phyloP scores from a whole-genome alignment of 495 filamentous ascomycete species.

The Letharia lupina region DNA sequence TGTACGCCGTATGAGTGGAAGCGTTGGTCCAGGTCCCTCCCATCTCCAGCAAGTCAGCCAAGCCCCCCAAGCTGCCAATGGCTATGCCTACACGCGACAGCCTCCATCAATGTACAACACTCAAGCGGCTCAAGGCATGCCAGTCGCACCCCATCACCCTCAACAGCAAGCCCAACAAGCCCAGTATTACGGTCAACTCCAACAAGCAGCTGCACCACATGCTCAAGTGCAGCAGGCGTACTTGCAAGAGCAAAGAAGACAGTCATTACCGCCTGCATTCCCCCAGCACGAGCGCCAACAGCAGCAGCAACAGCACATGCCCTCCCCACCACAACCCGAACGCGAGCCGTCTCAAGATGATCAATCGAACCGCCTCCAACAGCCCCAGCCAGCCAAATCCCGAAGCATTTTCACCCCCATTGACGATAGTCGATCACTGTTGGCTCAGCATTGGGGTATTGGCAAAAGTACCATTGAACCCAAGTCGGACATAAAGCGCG shows the following conservation, averaged over 20 bases:
- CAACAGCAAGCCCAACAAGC: conserved; percentile 39
- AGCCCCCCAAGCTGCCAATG: conserved; percentile 42
- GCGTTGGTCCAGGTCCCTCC: conserved; percentile 57
- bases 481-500: conserved; percentile 34
- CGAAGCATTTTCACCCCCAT: conserved; percentile 97
- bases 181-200: conserved; percentile 34
- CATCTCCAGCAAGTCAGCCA: conserved; percentile 40
- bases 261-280: conserved; percentile 51
- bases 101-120: conserved; percentile 80
- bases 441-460: conserved; percentile 74
- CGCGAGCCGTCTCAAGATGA: conserved; percentile 30
- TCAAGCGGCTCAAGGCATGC: conserved; percentile 41
- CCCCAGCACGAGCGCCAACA: conserved; percentile 36
- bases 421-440: conserved; percentile 80
- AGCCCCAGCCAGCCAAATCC: conserved; percentile 69
- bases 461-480: conserved; percentile 42
- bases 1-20: conserved; percentile 64
- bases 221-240: conserved; percentile 56
- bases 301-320: conserved; percentile 28
- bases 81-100: conserved; percentile 67
- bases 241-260: conserved; percentile 58
- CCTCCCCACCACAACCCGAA: conserved; percentile 38
- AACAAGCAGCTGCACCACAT: conserved; percentile 37
- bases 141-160: conserved; percentile 26
- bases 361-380: conserved; percentile 49